Conservation (phyloP, 1,139 yeast species). For the Barnettozyma hawaiiensis region DNA sequence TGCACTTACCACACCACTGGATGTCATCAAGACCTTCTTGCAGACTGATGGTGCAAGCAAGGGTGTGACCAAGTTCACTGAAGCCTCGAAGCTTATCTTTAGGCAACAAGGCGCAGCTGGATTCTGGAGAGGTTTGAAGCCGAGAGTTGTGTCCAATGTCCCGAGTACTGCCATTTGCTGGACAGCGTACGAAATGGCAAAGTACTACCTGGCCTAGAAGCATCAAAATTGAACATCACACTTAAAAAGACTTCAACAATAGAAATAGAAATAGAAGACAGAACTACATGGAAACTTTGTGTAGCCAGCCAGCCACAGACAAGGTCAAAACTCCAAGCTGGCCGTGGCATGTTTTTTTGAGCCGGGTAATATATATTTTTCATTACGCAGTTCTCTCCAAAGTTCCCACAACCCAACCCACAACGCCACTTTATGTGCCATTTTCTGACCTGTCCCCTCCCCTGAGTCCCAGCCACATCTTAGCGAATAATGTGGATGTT, state of each 20-base stretch:
- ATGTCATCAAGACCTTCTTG: constrained; percentile 85
- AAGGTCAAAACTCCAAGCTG: background rate
- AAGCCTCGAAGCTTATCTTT: constrained; percentile 70
- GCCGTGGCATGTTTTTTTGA: background rate
- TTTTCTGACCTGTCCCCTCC: too few species aligned
- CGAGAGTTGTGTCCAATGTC: constrained; percentile 87
- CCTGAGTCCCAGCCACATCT: background rate
- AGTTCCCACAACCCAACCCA: background rate
- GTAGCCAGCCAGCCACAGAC: background rate
- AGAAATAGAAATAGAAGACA: too few species aligned
- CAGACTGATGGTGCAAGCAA: constrained; percentile 49
- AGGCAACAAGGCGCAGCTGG: constrained; percentile 61
- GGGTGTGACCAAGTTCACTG: constrained; percentile 52
- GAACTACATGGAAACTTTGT: too few species aligned
- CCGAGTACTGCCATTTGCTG: constrained; percentile 97
- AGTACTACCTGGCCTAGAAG: constrained; percentile 29
- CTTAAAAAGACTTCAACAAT: too few species aligned
- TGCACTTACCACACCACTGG: constrained; percentile 92
- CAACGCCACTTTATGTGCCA: too few species aligned
- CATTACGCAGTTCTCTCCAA: background rate
- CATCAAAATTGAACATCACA: too few species aligned
- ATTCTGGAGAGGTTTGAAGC: constrained; percentile 79
- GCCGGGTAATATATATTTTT: too few species aligned
- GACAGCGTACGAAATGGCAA: constrained; percentile 99
- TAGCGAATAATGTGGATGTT: too few species aligned